These are phyloP conservation scores for Hanseniaspora occidentalis DNA, from an alignment of 805 yeast genomes.

Conservation along the genomic window DNA sequence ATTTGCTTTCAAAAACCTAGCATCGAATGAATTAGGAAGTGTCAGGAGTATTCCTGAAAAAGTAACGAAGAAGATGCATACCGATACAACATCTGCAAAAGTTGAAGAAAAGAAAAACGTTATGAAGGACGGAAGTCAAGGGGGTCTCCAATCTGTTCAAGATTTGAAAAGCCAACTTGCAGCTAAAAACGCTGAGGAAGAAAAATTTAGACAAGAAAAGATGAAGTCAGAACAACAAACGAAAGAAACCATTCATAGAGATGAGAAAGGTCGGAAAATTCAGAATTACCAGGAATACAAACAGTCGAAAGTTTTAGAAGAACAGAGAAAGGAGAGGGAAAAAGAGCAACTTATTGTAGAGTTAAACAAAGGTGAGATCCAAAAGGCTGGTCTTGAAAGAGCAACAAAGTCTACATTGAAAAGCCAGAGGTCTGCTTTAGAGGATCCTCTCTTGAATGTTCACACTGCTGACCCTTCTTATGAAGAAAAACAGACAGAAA, in stretches of 20 bases:
- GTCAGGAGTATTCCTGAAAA: neutral
- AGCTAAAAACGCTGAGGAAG: no score
- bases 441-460: neutral
- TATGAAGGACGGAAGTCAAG: neutral
- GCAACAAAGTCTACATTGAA: constrained; percentile 16
- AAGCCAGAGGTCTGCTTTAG: neutral
- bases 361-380: constrained; percentile 26
- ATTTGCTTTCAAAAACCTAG: neutral
- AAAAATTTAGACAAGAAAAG: no score
- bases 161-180: neutral
- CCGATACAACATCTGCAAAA: no score
- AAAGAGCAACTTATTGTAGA: constrained; percentile 30
- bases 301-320: constrained; percentile 19
- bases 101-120: no score
- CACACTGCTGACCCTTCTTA: neutral
- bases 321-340: constrained; percentile 18
- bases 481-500: neutral
- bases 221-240: no score
- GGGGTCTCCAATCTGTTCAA: neutral
- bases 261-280: constrained; percentile 42
- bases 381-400: constrained; percentile 19
- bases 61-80: no score
- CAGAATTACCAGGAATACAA: constrained; percentile 23
- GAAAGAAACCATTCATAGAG: constrained; percentile 41
- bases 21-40: neutral